Conservation (phyloP, 352 stramenopile species). For the Globisporangium sylvaticum region DNA sequence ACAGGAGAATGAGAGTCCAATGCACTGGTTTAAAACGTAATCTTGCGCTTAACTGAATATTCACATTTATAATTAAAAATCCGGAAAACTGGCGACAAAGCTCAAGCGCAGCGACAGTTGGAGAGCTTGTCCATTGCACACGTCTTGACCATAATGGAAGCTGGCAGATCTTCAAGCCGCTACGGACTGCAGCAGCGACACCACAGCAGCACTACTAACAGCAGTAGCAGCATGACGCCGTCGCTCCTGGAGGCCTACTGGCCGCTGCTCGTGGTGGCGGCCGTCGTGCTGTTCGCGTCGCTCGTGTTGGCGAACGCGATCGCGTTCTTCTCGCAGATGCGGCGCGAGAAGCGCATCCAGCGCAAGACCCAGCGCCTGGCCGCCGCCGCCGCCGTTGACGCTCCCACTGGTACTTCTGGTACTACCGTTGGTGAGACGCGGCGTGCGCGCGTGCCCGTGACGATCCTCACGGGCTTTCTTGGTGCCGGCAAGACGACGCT, state of each 20-base stretch:
- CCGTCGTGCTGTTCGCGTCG: conserved; percentile 41
- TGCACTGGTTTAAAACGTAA: no score
- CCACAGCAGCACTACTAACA: not conserved
- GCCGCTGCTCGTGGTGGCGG: conserved; percentile 20
- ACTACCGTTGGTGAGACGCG: not conserved
- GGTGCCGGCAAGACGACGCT: conserved; percentile 96
- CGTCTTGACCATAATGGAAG: not conserved
- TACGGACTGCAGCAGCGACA: not conserved
- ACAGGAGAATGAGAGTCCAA: no score
- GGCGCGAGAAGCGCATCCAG: conserved; percentile 52
- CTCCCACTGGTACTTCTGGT: conserved; percentile 4
- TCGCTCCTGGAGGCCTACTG: conserved; percentile 20
- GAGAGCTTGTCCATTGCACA: not conserved
- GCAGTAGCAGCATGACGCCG: conserved; percentile 13
- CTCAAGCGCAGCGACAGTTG: not conserved
- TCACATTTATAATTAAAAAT: no score
- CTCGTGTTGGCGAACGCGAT: conserved; percentile 59
- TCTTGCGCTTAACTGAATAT: no score
- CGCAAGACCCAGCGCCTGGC: conserved; percentile 52
- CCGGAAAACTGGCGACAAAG: no score
- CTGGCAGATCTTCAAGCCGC: not conserved
- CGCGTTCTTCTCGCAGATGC: conserved; percentile 60
- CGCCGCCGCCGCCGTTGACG: not conserved
- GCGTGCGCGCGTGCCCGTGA: conserved; percentile 63
- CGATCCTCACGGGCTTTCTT: conserved; percentile 94